Base-by-base conservation (phyloP, 2,329 filamentous ascomycete species). In the Aureobasidium sp. region DNA sequence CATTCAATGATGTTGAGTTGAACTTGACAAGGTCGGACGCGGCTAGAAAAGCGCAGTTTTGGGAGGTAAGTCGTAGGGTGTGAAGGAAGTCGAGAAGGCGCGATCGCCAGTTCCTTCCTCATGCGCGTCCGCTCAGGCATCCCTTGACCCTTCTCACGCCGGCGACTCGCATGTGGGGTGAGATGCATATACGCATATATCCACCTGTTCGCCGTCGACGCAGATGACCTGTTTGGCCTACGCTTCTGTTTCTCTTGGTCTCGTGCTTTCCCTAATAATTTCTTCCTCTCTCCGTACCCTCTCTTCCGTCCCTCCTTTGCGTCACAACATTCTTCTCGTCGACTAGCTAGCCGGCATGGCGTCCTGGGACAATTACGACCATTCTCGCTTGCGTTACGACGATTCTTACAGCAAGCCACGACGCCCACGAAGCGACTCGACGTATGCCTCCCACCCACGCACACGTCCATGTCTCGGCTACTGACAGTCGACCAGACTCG, bases 301-400 rank as follows among this genome's bases (percentile, higher is more conserved):
- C 46, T 43, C 11, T 27, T 37, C 15, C 19, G 11, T 25, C 38
- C 27, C 21, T 38, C 25, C 38, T 40, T 29, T 40, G 38, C 49
- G 11, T 23, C 19, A 55, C 49, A 21, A 31, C 50, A 27, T 54
- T 37, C 38, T 47, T 37, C 53, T n/a, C 23, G 38, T 27, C 8
- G 21, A 29, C 33, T 54, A 45, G 27, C 31, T 19, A 38, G 33
- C 59, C 35, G 47, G 60, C n/a, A 67, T 67, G 67, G 65, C 66
- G 51, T 65, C 64, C 63, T 64, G 65, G 59, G 35, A 66, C 61
- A 62, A 63, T 63, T 45, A 64, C 29, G 64, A 65, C 57, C 61
- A 57, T 17, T 62, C 60, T 51, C 60, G 60, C 54, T 43, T 45
- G 43, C 63, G 61, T 25, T 47, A 42, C 29, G 62, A 61, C 33